These are phyloP conservation scores for Alternaria brassicae DNA, from an alignment of 2,329 filamentous ascomycete genomes.

Conservation along the genomic window DNA sequence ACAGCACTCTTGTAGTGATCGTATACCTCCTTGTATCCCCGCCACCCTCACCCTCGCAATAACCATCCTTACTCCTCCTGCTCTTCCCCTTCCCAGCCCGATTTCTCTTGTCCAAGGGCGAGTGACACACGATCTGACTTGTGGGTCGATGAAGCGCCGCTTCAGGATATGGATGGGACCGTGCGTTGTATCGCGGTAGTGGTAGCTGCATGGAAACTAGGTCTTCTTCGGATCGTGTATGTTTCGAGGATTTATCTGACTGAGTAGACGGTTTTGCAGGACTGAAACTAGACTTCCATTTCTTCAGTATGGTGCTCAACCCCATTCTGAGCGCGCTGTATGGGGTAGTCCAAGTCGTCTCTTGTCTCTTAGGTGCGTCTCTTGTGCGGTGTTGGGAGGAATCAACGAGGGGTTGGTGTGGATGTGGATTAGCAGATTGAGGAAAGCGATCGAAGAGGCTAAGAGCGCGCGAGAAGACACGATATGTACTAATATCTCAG, in stretches of 20 bases:
- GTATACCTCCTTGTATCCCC: background rate
- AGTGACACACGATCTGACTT: slow-evolving; percentile 7
- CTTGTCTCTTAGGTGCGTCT: background rate
- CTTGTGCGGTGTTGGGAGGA: background rate
- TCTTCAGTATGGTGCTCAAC: background rate
- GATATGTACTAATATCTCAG: background rate
- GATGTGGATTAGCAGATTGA: background rate
- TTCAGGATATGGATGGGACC: background rate
- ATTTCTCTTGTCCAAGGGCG: slow-evolving; percentile 9
- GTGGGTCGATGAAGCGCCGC: background rate
- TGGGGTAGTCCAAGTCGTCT: background rate
- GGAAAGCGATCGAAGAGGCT: background rate
- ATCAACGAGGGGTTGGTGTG: background rate
- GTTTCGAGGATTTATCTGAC: background rate
- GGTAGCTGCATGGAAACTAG: slow-evolving; percentile 6
- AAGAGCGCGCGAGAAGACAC: background rate
- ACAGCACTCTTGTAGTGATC: background rate
- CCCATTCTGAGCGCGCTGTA: background rate
- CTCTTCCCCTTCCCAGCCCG: background rate
- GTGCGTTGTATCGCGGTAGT: background rate
- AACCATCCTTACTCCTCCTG: background rate
- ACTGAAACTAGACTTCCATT: background rate
- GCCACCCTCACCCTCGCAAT: background rate
- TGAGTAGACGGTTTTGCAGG: background rate
- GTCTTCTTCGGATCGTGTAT: slow-evolving; percentile 8